Conservation (phyloP, 1,284 basidiomycete genomes). For the Leucoagaricus sp. region DNA sequence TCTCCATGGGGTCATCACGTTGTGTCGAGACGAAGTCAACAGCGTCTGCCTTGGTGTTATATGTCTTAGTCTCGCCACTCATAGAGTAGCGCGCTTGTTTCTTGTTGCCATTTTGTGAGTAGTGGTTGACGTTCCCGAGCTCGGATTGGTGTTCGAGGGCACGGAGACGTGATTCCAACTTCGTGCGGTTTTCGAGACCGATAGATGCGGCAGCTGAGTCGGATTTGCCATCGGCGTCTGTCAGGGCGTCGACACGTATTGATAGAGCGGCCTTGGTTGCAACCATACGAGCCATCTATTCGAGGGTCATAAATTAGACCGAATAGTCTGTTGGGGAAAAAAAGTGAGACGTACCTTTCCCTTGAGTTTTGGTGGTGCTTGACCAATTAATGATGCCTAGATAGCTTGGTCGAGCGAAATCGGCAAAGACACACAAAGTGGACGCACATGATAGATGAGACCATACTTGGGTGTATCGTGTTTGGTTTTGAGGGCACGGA, state of each 20-base stretch:
- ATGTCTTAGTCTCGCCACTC: slow-evolving; percentile 73
- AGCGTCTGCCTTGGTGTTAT: slow-evolving; percentile 82
- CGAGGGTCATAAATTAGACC: slow-evolving; percentile 8
- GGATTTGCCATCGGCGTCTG: slow-evolving; percentile 90
- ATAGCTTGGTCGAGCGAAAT: slow-evolving; percentile 3
- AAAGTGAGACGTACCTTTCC: slow-evolving; percentile 68
- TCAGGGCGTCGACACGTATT: slow-evolving; percentile 94
- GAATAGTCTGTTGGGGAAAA: background rate
- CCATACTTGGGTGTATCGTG: slow-evolving; percentile 99
- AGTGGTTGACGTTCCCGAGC: slow-evolving; percentile 61
- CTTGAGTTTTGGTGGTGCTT: slow-evolving; percentile 97
- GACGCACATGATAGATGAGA: slow-evolving; percentile 89
- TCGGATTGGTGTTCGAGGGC: slow-evolving; percentile 86
- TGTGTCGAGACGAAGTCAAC: slow-evolving; percentile 83
- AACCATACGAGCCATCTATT: slow-evolving; percentile 97
- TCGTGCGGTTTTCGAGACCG: slow-evolving; percentile 91
- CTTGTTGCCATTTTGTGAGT: slow-evolving; percentile 60
- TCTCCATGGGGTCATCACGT: slow-evolving; percentile 66
- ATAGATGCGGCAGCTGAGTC: slow-evolving; percentile 81
- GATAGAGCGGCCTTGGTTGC: slow-evolving; percentile 97
- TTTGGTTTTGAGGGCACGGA: slow-evolving; percentile 98
- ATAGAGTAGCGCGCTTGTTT: slow-evolving; percentile 82
- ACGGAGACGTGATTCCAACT: slow-evolving; percentile 92
- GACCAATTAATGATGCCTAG: slow-evolving; percentile 91
- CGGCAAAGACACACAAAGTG: background rate